These are phyloP conservation scores for Nothophaeocryptopus gaeumannii DNA, from an alignment of 2,329 filamentous ascomycete genomes.

Conservation along the genomic window DNA sequence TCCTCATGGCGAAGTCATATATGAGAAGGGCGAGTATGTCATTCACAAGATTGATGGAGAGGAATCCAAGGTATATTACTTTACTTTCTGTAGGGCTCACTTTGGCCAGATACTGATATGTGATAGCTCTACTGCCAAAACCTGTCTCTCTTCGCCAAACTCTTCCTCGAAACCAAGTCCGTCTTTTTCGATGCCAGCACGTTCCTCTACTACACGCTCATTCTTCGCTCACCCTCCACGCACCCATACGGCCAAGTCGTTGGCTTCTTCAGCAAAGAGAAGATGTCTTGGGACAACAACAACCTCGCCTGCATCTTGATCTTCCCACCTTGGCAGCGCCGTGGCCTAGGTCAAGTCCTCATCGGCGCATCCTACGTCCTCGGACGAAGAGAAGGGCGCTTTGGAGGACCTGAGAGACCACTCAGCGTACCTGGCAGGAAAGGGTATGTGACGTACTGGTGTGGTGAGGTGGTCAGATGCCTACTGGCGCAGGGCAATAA, in stretches of 20 bases:
- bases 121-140: slow-evolving; percentile 80
- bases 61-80: slow-evolving; percentile 58
- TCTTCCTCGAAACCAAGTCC: slow-evolving; percentile 97
- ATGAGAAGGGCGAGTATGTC: slow-evolving; percentile 74
- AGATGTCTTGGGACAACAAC: slow-evolving; percentile 98
- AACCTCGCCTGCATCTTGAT: slow-evolving; percentile 95
- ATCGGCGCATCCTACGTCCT: slow-evolving; percentile 95
- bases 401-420: slow-evolving; percentile 92
- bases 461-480: slow-evolving; percentile 73
- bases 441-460: slow-evolving; percentile 85
- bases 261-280: slow-evolving; percentile 99
- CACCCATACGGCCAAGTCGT: slow-evolving; percentile 58
- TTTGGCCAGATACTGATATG: slow-evolving; percentile 1
- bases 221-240: slow-evolving; percentile 53
- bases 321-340: slow-evolving; percentile 92
- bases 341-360: slow-evolving; percentile 79
- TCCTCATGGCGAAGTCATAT: slow-evolving; percentile 71
- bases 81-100: background rate
- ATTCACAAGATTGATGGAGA: slow-evolving; percentile 94
- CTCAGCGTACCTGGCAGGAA: slow-evolving; percentile 79
- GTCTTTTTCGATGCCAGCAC: slow-evolving; percentile 95
- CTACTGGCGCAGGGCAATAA: slow-evolving; percentile 47
- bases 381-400: slow-evolving; percentile 73
- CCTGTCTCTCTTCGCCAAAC: slow-evolving; percentile 90
- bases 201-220: slow-evolving; percentile 91